These are phyloP conservation scores for Monosporozyma yasuniensis DNA, from an alignment of 805 yeast genomes.

Conservation along the genomic window DNA sequence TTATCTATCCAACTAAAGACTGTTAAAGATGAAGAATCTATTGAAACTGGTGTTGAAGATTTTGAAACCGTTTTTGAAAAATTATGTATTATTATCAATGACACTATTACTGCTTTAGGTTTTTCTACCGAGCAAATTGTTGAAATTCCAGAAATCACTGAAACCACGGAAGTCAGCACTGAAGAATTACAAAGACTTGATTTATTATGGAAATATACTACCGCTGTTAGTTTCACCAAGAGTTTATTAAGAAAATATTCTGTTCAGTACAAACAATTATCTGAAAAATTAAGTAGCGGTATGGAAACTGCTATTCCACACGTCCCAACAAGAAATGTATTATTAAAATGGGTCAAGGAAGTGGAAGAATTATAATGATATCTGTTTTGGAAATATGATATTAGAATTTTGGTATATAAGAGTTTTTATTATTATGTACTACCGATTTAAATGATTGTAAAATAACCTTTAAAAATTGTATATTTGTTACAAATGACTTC, in stretches of 20 bases:
- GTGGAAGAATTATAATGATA: slow-evolving; percentile 14
- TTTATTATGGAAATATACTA: slow-evolving; percentile 35
- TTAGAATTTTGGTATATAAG: background rate
- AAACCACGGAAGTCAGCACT: slow-evolving; percentile 20
- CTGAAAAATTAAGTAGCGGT: slow-evolving; percentile 27
- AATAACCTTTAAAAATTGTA: background rate
- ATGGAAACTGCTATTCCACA: slow-evolving; percentile 29
- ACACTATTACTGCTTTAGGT: slow-evolving; percentile 15
- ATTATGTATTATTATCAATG: slow-evolving; percentile 17
- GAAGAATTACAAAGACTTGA: slow-evolving; percentile 29
- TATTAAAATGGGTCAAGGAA: slow-evolving; percentile 31
- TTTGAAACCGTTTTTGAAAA: slow-evolving; percentile 26
- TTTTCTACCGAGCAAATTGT: slow-evolving; percentile 11
- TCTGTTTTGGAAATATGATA: background rate
- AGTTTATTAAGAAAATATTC: slow-evolving; percentile 38
- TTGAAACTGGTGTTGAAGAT: slow-evolving; percentile 19
- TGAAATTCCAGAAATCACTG: slow-evolving; percentile 12
- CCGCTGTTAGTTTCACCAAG: slow-evolving; percentile 31
- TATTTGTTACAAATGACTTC: background rate
- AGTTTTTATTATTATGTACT: too few species aligned
- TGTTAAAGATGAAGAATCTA: slow-evolving; percentile 7
- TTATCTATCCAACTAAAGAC: slow-evolving; percentile 18
- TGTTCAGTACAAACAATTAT: slow-evolving; percentile 32
- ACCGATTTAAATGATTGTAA: background rate
- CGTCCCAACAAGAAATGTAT: slow-evolving; percentile 22